Evolutionary conservation across 202 grass and related monocot genomes (phyloP), one percentile per base, ranked within the genome.

Genomic region (Panicum hallii): DNA sequence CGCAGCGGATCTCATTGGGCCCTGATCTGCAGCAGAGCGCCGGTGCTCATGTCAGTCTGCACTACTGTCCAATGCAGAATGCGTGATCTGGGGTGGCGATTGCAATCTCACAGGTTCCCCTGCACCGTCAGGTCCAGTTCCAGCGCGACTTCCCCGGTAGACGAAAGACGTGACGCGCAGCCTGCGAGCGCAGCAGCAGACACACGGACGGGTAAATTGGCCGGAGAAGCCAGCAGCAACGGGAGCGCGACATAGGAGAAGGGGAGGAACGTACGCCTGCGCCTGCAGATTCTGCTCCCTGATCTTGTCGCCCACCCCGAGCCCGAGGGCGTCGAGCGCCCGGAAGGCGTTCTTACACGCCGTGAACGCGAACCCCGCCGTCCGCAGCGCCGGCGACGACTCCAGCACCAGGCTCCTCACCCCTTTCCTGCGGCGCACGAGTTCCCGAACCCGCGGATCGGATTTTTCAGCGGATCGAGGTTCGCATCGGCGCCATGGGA

Each of bases 291-390:
- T 86, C 6, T 67, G 83, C 34, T 62, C 62, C 67, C 90, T 68
- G 11, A 91, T 72, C 73, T 82, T 90, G 79, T 91, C 85, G 5
- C 91, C 89, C 6, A 91, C 71, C 0, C 89, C 94, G 49, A 97
- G 91, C 0, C 89, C 94, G 49, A 97, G 91, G 41, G 60, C 87
- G 84, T 90, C 91, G 1, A 97, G 77, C 1, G 87, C 94, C 6
- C 74, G 65, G 91, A 92, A 97, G 47, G 87, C 89, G 46, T 97
- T 93, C 17, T 47, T 60, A 84, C 83, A 93, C 23, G 74, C 67
- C n/a, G 87, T 23, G 79, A 93, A 72, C 12, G 82, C 91, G 83
- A 89, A 91, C 30, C 94, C 94, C 1, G 82, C 73, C 17, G 94
- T 71, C 22, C 91, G 89, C 52, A 97, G 64, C 30, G 70, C 34